phyloP scores from a whole-genome alignment of 805 yeast genomes.

The Kodamaea kaohsiungensis region DNA sequence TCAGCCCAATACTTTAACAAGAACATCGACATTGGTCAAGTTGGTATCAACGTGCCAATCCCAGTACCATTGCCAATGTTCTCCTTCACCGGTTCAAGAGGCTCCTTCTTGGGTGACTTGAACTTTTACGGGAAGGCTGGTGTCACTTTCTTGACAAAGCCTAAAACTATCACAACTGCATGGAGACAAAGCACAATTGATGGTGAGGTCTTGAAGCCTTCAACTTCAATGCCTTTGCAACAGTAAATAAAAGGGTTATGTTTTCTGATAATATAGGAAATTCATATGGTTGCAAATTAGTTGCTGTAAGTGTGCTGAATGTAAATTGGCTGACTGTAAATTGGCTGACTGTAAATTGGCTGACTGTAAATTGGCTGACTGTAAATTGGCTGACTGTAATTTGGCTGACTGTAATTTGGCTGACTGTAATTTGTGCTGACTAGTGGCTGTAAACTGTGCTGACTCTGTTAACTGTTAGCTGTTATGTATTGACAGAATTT shows the following conservation, averaged over 20 bases:
- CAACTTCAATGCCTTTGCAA: conserved; percentile 72
- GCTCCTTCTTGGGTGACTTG: conserved; percentile 75
- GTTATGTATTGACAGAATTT: no score
- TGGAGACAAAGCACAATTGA: conserved; percentile 60
- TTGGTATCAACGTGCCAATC: conserved; percentile 76
- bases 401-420: no score
- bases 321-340: no score
- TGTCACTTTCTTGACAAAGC: conserved; percentile 66
- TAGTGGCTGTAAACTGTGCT: no score
- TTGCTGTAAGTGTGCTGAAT: no score
- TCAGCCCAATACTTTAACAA: conserved; percentile 70
- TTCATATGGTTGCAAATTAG: background rate
- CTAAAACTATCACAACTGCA: conserved; percentile 69
- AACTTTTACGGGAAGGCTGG: conserved; percentile 83
- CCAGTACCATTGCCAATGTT: conserved; percentile 84
- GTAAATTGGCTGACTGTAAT: no score
- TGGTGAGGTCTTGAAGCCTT: conserved; percentile 49
- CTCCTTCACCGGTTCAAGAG: conserved; percentile 76
- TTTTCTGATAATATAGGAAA: no score
- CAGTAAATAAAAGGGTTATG: conserved; percentile 20
- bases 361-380: no score
- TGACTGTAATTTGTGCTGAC: no score
- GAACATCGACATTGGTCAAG: conserved; percentile 72
- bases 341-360: no score
- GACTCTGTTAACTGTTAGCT: no score